Evolutionary conservation across 257 asterid species (phyloP).

Genomic region (Apocynum venetum): DNA sequence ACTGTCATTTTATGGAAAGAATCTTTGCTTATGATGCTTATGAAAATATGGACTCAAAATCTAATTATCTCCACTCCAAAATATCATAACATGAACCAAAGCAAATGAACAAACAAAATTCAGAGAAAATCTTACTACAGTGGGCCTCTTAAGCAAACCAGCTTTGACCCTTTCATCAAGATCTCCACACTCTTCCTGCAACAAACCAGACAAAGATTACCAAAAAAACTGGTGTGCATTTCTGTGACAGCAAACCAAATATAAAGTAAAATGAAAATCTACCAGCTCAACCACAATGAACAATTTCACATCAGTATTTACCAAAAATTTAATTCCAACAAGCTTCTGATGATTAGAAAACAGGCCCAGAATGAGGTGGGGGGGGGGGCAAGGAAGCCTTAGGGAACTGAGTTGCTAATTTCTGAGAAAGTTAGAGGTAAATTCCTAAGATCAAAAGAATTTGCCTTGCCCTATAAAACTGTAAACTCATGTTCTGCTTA

Average conservation of each 20-base stretch:
- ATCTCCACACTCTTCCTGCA: constrained; percentile 85
- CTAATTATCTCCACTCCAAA: not conserved
- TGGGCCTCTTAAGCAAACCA: constrained; percentile 62
- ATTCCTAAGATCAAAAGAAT: no score
- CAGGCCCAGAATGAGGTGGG: not conserved
- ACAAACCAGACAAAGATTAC: constrained; percentile 20
- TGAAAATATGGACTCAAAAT: no score
- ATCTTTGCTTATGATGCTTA: no score
- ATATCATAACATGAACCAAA: not conserved
- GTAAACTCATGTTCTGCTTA: no score
- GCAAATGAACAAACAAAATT: not conserved
- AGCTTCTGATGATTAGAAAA: not conserved
- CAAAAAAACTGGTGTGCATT: not conserved
- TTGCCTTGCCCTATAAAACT: no score
- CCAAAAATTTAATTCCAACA: not conserved
- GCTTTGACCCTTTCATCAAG: constrained; percentile 64
- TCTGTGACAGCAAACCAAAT: constrained; percentile 5
- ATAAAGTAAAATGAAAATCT: constrained; percentile 8
- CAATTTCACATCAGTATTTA: not conserved
- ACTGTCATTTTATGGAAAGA: no score
- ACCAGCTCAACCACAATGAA: not conserved
- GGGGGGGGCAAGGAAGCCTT: no score
- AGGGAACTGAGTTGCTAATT: no score
- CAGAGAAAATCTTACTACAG: constrained; percentile 46
- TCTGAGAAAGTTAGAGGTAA: no score